These are phyloP conservation scores for Biscutella laevigata DNA, from an alignment of 441 rosid genomes.

Conservation along the genomic window DNA sequence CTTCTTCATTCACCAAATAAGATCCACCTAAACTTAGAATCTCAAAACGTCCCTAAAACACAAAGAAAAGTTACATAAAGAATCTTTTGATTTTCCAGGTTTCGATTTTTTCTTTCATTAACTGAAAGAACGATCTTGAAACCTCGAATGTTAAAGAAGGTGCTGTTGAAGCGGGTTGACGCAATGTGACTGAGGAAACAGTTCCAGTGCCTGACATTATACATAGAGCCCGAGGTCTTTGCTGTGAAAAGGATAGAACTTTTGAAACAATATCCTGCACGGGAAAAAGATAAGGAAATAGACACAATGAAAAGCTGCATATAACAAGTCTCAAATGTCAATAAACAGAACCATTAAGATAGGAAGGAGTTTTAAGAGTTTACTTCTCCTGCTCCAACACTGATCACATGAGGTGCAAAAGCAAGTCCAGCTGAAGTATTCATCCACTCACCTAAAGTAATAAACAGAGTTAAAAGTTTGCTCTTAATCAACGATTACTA, in stretches of 20 bases:
- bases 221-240: conserved; percentile 86
- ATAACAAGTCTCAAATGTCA: not conserved
- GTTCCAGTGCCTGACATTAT: conserved; percentile 87
- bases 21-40: conserved; percentile 94
- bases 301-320: conserved; percentile 4
- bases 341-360: not conserved
- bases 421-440: conserved; percentile 90
- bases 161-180: conserved; percentile 60
- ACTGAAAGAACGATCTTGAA: conserved; percentile 16
- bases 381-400: conserved; percentile 84
- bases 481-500: too few relatives aligned
- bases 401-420: conserved; percentile 88
- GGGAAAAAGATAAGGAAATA: not conserved
- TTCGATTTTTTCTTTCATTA: not conserved
- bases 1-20: conserved; percentile 79
- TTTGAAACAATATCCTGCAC: conserved; percentile 77
- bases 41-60: conserved; percentile 74
- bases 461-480: conserved; percentile 5
- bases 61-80: not conserved
- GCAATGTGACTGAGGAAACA: conserved; percentile 75
- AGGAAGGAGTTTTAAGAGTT: conserved; percentile 4
- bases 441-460: conserved; percentile 95
- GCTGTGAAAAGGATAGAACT: conserved; percentile 69
- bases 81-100: not conserved
- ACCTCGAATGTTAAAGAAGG: conserved; percentile 72